Conservation (phyloP, 805 yeast genomes). For the Kuraishia floccosa region DNA sequence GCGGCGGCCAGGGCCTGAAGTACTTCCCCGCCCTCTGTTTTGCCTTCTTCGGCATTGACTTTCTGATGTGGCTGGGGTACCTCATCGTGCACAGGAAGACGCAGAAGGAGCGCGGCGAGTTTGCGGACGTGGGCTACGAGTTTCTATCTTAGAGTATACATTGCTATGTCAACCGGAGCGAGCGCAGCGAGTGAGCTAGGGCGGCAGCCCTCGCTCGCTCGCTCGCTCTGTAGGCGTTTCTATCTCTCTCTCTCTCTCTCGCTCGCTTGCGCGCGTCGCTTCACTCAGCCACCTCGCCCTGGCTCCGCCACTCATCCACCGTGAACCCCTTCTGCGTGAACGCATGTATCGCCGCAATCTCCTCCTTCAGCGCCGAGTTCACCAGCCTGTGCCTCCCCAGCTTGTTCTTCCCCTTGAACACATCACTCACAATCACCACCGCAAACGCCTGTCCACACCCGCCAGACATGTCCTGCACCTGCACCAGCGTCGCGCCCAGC, state of each 20-base stretch:
- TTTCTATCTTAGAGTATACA: too few species aligned
- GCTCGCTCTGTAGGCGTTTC: too few species aligned
- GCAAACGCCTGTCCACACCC: constrained; percentile 99
- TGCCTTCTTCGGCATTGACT: constrained; percentile 11
- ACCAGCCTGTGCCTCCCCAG: constrained; percentile 81
- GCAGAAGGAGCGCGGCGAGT: not conserved
- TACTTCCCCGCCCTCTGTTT: constrained; percentile 17
- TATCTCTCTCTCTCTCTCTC: too few species aligned
- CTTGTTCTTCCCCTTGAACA: constrained; percentile 74
- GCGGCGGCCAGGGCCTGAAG: constrained; percentile 13
- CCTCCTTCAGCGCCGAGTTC: constrained; percentile 69
- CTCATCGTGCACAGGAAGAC: constrained; percentile 8
- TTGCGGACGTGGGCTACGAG: too few species aligned
- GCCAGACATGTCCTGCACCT: constrained; percentile 71
- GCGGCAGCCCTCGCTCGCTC: too few species aligned
- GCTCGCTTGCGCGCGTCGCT: too few species aligned
- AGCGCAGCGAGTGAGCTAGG: too few species aligned
- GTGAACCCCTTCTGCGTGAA: constrained; percentile 90
- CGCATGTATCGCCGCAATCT: constrained; percentile 83
- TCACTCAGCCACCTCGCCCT: too few species aligned
- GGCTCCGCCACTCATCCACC: constrained; percentile 70
- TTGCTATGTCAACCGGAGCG: too few species aligned
- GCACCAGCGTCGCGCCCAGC: constrained; percentile 52
- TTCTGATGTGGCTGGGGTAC: constrained; percentile 15
- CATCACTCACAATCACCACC: constrained; percentile 66